Conservation (phyloP, 148 eudicot species). For the Dysphania ambrosioides region DNA sequence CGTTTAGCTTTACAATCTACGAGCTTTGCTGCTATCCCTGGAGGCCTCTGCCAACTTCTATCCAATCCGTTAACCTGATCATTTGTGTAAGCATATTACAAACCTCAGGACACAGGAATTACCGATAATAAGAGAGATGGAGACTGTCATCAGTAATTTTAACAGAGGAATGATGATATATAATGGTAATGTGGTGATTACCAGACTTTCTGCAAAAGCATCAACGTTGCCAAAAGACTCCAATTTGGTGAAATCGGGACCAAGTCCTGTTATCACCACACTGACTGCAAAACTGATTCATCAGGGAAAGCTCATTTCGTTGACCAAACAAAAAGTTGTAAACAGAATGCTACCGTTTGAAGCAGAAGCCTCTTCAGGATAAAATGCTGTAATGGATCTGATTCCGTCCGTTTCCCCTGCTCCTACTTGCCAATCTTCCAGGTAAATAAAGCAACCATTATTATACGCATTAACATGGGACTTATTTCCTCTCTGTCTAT, state of each 20-base stretch:
- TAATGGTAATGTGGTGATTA: slow-evolving; percentile 14
- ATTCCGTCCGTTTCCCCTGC: slow-evolving; percentile 60
- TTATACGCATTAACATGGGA: not conserved
- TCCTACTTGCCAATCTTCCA: slow-evolving; percentile 88
- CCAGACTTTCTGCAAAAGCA: slow-evolving; percentile 90
- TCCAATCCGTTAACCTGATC: slow-evolving; percentile 82
- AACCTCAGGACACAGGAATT: not conserved
- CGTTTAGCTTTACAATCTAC: slow-evolving; percentile 60
- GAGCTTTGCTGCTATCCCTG: slow-evolving; percentile 87
- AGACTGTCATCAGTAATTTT: not conserved
- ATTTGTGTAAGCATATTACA: slow-evolving; percentile 6
- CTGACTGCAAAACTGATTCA: slow-evolving; percentile 52
- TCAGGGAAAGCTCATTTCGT: not conserved
- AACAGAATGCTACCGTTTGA: slow-evolving; percentile 56
- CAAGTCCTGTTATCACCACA: slow-evolving; percentile 77
- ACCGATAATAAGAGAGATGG: no score
- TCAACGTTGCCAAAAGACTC: slow-evolving; percentile 97
- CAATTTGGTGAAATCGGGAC: slow-evolving; percentile 88
- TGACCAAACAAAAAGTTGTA: not conserved
- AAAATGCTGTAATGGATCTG: slow-evolving; percentile 75
- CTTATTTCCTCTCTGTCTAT: no score
- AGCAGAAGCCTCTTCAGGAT: slow-evolving; percentile 55
- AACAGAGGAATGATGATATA: not conserved
- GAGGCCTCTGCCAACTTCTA: slow-evolving; percentile 93
- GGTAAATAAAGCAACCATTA: not conserved